Base-by-base conservation (phyloP, 2,329 filamentous ascomycete genomes). In the Xylariaceae sp. region DNA sequence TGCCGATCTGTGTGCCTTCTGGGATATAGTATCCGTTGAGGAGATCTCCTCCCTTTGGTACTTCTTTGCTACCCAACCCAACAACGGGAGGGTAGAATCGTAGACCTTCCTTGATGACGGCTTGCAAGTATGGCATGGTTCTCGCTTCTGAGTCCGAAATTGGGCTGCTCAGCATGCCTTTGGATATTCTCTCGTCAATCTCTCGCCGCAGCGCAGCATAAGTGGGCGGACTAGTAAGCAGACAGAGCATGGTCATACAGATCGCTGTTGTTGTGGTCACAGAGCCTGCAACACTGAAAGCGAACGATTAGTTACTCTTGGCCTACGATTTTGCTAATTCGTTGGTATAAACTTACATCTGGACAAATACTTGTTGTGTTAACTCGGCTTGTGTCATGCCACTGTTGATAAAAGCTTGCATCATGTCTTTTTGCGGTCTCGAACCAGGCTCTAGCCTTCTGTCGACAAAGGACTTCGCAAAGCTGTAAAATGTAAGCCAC, bases 71-170 rank as follows among this genome's bases (percentile, higher is more conserved):
- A 35, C 64, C 58, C 2, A 66, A 56, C 6, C 63, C 66, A 1
- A 63, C 62, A 2, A 68, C 60, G 1, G 65, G 66, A 3, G 69
- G 68, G 45, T 66, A 68, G 22, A 70, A 62, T 1, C 71, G 64
- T 7, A 71, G 58, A 0, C 68, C 70, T 56, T 74, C 71, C 45
- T 67, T 68, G 42, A 73, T 66, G 12, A 69, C 66, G 3, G 70
- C 70, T 44, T 68, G 63, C 1, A 73, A 56, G 45, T 68, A 72
- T 0, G 66, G 66, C 33, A 70, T 54, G 35, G 51, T 52, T 44
- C 55, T 61, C 1, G 66, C 58, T 45, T 67, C 61, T 2, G 54
- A 42, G 15, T 66, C 61, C 11, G 55, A 51, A 38, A 63, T 53
- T 6, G 62, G 61, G n/a, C 68, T 68, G 2, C 61, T 62, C 19